Conservation (phyloP, 768 basidiomycete species). For the Tulasnella calospora region DNA sequence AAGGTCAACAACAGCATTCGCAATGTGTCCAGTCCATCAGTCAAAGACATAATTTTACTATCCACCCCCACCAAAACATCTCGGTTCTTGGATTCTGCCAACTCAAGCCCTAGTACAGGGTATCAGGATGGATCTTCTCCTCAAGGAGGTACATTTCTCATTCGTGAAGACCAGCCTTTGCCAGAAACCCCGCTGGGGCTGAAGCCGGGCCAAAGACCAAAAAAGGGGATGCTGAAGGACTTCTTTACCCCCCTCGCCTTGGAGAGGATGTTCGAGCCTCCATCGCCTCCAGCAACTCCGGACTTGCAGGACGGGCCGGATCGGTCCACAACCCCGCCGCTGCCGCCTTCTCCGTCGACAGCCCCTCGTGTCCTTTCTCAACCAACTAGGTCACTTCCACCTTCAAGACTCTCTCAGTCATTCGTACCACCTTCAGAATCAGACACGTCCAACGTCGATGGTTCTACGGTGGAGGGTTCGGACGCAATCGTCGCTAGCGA, state of each 20-base stretch:
- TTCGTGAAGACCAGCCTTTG: slow-evolving; percentile 61
- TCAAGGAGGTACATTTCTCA: slow-evolving; percentile 63
- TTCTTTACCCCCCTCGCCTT: slow-evolving; percentile 85
- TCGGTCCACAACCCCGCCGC: slow-evolving; percentile 27
- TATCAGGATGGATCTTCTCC: neutral
- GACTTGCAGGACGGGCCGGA: slow-evolving; percentile 4
- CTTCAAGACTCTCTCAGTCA: slow-evolving; percentile 28
- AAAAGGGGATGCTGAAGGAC: slow-evolving; percentile 51
- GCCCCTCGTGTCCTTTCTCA: slow-evolving; percentile 32
- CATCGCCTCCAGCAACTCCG: slow-evolving; percentile 59
- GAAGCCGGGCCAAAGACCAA: slow-evolving; percentile 43
- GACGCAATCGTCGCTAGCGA: slow-evolving; percentile 51
- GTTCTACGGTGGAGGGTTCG: slow-evolving; percentile 5
- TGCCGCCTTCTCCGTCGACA: slow-evolving; percentile 19
- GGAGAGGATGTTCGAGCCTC: slow-evolving; percentile 91
- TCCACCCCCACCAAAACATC: slow-evolving; percentile 36
- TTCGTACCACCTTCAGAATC: slow-evolving; percentile 20
- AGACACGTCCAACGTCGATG: slow-evolving; percentile 25
- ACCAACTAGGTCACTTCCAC: slow-evolving; percentile 32
- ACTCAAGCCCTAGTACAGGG: slow-evolving; percentile 39
- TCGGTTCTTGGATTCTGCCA: slow-evolving; percentile 48
- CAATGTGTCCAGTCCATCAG: neutral
- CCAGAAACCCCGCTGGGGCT: slow-evolving; percentile 64
- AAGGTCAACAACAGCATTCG: slow-evolving; percentile 32
- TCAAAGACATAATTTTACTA: neutral